These are phyloP conservation scores for Xylaria hypoxylon DNA, from an alignment of 2,329 filamentous ascomycete genomes.

Conservation along the genomic window DNA sequence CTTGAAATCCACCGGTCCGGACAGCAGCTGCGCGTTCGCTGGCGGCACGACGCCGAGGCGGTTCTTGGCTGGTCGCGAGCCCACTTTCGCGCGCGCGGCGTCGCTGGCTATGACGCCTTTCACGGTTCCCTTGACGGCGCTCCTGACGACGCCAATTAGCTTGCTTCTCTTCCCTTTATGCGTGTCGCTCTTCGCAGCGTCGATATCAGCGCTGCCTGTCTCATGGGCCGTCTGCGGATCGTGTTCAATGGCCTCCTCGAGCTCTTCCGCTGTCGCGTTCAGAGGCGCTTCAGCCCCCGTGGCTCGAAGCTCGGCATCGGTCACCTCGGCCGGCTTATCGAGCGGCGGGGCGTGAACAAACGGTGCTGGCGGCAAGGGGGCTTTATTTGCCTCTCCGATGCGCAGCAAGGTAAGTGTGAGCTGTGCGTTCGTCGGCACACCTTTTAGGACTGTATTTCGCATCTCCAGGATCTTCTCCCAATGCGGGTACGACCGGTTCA, in stretches of 20 bases:
- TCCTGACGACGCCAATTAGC: slow-evolving; percentile 75
- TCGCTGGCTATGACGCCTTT: slow-evolving; percentile 78
- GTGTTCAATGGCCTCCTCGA: slow-evolving; percentile 70
- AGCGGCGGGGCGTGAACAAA: slow-evolving; percentile 53
- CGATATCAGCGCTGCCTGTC: slow-evolving; percentile 59
- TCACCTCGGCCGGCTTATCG: slow-evolving; percentile 51
- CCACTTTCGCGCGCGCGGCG: slow-evolving; percentile 74
- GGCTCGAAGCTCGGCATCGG: slow-evolving; percentile 63
- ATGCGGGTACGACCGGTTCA: slow-evolving; percentile 72
- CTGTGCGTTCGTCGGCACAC: slow-evolving; percentile 88
- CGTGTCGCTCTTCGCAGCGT: slow-evolving; percentile 58
- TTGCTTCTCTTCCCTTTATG: slow-evolving; percentile 56
- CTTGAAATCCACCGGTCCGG: slow-evolving; percentile 82
- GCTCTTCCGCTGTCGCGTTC: slow-evolving; percentile 72
- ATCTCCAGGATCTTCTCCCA: slow-evolving; percentile 82
- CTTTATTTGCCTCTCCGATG: slow-evolving; percentile 83
- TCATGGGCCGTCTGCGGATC: slow-evolving; percentile 53
- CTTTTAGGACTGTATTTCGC: slow-evolving; percentile 80
- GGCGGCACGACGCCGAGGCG: slow-evolving; percentile 76
- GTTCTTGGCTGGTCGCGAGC: slow-evolving; percentile 72
- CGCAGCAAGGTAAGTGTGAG: slow-evolving; percentile 83
- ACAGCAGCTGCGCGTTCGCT: slow-evolving; percentile 56
- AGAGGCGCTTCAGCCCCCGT: slow-evolving; percentile 62
- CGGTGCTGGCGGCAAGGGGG: slow-evolving; percentile 75
- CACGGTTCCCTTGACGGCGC: slow-evolving; percentile 77